Conservation (phyloP, 179 eudicot species). For the Kewa caespitosa region DNA sequence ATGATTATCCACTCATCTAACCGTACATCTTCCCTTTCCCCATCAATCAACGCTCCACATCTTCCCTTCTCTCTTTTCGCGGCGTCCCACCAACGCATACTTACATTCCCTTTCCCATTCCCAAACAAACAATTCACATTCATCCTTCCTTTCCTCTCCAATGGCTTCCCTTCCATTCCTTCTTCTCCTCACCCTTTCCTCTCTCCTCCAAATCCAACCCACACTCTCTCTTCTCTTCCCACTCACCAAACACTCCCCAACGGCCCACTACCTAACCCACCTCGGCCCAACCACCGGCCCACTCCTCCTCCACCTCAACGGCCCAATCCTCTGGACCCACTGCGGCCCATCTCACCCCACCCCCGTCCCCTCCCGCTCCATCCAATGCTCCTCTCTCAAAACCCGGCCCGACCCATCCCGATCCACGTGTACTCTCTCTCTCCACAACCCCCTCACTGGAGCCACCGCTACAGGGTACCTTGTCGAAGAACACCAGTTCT, state of each 20-base stretch:
- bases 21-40: not conserved
- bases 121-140: too few relatives aligned
- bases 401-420: constrained; percentile 8
- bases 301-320: constrained; percentile 63
- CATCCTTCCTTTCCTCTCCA: constrained; percentile 9
- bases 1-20: constrained; percentile 24
- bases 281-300: constrained; percentile 28
- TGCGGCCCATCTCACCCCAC: constrained; percentile 22
- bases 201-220: constrained; percentile 14
- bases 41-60: constrained; percentile 13
- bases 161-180: constrained; percentile 11
- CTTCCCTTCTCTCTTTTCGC: constrained; percentile 12
- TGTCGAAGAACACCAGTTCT: constrained; percentile 35
- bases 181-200: not conserved
- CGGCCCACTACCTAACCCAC: constrained; percentile 43
- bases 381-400: constrained; percentile 49
- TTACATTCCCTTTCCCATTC: not conserved
- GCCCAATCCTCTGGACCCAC: constrained; percentile 43
- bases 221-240: constrained; percentile 30
- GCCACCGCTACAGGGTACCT: constrained; percentile 38
- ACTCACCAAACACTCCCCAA: constrained; percentile 37
- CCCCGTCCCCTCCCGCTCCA: constrained; percentile 36
- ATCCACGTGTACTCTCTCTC: constrained; percentile 27
- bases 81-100: constrained; percentile 29
- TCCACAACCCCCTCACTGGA: constrained; percentile 45